These are phyloP conservation scores for Andrographis paniculata DNA, from an alignment of 305 asterid species.

Conservation along the genomic window DNA sequence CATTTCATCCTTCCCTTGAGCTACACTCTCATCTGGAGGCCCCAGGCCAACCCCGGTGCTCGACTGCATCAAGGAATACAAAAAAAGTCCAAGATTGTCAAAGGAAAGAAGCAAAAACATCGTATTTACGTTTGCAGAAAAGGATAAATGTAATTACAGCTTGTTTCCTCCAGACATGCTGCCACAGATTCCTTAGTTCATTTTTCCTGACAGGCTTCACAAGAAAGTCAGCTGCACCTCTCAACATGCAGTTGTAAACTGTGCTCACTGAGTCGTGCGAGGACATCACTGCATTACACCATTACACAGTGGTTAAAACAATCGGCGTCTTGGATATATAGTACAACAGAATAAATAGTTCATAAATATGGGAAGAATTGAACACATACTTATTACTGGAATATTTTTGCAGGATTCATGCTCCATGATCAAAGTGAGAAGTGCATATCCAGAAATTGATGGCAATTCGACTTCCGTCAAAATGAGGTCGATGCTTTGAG, in stretches of 20 bases:
- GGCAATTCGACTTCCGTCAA: slow-evolving; percentile 89
- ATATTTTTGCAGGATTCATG: slow-evolving; percentile 75
- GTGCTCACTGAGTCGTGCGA: slow-evolving; percentile 79
- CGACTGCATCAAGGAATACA: slow-evolving; percentile 32
- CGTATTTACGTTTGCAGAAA: not conserved
- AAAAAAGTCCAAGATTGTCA: slow-evolving; percentile 12
- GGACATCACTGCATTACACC: slow-evolving; percentile 86
- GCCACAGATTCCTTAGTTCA: slow-evolving; percentile 94
- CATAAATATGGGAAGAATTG: not conserved
- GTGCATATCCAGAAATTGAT: slow-evolving; percentile 86
- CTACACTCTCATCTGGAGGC: slow-evolving; percentile 59
- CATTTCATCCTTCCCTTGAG: slow-evolving; percentile 68
- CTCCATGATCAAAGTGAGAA: slow-evolving; percentile 83
- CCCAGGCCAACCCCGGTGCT: slow-evolving; percentile 45
- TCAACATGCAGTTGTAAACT: slow-evolving; percentile 89
- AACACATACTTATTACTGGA: slow-evolving; percentile 94
- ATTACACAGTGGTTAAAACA: too few relatives aligned
- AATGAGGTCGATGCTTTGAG: slow-evolving; percentile 65
- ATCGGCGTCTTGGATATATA: too few relatives aligned
- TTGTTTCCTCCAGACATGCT: slow-evolving; percentile 98
- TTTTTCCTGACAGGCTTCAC: slow-evolving; percentile 89
- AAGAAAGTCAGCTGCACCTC: slow-evolving; percentile 94
- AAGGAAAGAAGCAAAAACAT: not conserved
- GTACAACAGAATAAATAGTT: too few relatives aligned
- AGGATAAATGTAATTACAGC: slow-evolving; percentile 44